Conservation (phyloP, 2,329 filamentous ascomycete genomes). For the Alternaria incomplexa region DNA sequence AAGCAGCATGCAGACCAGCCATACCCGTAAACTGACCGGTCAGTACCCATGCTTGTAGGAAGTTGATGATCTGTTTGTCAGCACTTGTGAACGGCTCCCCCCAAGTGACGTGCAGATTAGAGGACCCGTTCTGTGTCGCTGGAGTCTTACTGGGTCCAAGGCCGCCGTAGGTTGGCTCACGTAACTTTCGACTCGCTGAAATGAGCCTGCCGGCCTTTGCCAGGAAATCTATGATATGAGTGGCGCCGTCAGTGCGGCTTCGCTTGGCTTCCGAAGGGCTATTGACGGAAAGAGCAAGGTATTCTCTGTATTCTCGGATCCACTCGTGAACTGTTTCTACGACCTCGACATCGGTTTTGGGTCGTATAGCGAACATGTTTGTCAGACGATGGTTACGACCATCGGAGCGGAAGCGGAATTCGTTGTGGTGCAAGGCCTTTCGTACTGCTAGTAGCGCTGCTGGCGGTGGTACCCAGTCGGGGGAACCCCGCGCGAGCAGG, state of each 20-base stretch:
- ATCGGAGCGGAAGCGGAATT: slow-evolving; percentile 66
- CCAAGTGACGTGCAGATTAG: slow-evolving; percentile 20
- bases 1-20: slow-evolving; percentile 65
- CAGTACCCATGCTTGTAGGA: slow-evolving; percentile 69
- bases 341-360: slow-evolving; percentile 60
- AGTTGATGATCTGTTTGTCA: slow-evolving; percentile 67
- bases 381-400: slow-evolving; percentile 57
- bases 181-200: slow-evolving; percentile 46
- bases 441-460: slow-evolving; percentile 73
- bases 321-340: slow-evolving; percentile 59
- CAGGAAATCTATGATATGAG: slow-evolving; percentile 48
- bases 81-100: slow-evolving; percentile 54
- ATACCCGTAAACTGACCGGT: slow-evolving; percentile 32
- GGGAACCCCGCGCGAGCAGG: slow-evolving; percentile 42
- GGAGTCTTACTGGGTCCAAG: slow-evolving; percentile 49
- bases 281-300: slow-evolving; percentile 42
- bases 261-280: not conserved
- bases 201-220: slow-evolving; percentile 50
- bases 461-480: slow-evolving; percentile 37
- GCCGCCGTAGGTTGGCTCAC: slow-evolving; percentile 41
- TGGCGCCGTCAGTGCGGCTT: slow-evolving; percentile 23
- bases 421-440: slow-evolving; percentile 65
- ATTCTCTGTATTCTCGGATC: slow-evolving; percentile 62
- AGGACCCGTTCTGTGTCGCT: slow-evolving; percentile 22
- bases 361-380: slow-evolving; percentile 68